Evolutionary conservation across 345 rosid species (phyloP), one percentile per base, ranked within the genome.

Genomic region (Streptanthus diversifolius): DNA sequence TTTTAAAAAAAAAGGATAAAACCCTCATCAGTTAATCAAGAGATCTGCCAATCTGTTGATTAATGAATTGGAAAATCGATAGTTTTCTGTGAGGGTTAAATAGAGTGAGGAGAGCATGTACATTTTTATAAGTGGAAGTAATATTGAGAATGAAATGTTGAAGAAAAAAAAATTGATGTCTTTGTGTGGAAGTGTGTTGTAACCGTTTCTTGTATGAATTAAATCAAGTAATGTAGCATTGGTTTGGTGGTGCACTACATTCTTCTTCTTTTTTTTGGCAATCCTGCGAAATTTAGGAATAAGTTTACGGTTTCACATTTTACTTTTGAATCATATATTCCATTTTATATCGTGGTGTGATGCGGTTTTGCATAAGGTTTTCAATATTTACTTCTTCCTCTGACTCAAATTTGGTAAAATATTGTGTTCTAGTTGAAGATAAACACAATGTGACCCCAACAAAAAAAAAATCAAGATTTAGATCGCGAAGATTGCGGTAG

Each of bases 21-120:
- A 12, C 58, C 58, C 19, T 54, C 13, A 0, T 33, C 9, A 52
- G 21, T n/a, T 54, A 33, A 43, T 33, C 48, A 63, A 54, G 36
- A 53, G 70, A 44, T 53, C 57, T 43, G 11, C 2, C 0, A 53
- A 29, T 40, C 76, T 48, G 11, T 40, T 52, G 56, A 36, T 45
- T 56, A 36, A 33, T 33, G 17, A 44, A 65, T 14, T n/a, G 5
- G 72, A 74, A 74, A 74, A 74, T 40, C 41, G 3, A 47, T 48
- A 47, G 61, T 74, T 74, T 58, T 74, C 78, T 29, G 14, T 48
- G 11, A 21, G 67, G 66, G 27, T 40, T 44, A n/a, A n/a, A n/a
- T 17, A 8, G 49, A 63, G 53, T 48, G 22, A 58, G 6, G 59
- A 55, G 18, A 49, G 18, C 7, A 3, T 66, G 78, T 66, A 58